Evolutionary conservation across 352 stramenopile genomes (phyloP).

Genomic region (Phytophthora parvispora): DNA sequence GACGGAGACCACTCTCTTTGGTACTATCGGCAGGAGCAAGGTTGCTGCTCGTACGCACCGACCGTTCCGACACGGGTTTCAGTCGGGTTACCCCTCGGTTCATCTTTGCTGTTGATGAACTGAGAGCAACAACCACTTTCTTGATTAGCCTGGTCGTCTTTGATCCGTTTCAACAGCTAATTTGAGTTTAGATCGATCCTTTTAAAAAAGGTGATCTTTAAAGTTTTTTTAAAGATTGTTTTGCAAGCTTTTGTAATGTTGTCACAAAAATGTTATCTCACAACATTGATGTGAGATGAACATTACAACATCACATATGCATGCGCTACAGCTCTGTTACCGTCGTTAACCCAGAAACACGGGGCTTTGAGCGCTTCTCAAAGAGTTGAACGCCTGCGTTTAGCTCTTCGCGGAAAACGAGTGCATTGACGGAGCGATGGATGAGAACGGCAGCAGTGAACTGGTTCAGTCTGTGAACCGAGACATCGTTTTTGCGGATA

Average conservation of each 20-base stretch:
- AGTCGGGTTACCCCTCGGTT: neutral
- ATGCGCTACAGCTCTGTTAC: constrained; percentile 6
- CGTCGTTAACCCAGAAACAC: neutral
- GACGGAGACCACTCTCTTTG: constrained; percentile 21
- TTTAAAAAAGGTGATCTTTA: too few species aligned
- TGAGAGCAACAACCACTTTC: neutral
- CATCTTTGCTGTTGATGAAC: constrained; percentile 5
- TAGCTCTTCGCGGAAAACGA: constrained; percentile 64
- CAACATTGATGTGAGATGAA: too few species aligned
- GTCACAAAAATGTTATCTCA: neutral
- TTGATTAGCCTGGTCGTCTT: neutral
- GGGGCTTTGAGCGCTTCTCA: constrained; percentile 17
- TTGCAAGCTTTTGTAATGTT: neutral
- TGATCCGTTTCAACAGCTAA: constrained; percentile 4
- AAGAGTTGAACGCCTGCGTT: constrained; percentile 55
- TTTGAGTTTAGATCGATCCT: too few species aligned
- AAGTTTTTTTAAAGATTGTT: too few species aligned
- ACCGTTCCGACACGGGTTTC: constrained; percentile 11
- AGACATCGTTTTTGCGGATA: constrained; percentile 63
- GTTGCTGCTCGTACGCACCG: constrained; percentile 10
- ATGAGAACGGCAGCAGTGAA: constrained; percentile 57
- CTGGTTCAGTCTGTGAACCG: constrained; percentile 61
- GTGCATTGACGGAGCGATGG: constrained; percentile 57
- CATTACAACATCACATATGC: too few species aligned
- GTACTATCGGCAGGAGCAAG: neutral